Conservation (phyloP, 2,329 filamentous ascomycete genomes). For the Aspergillus awamori region DNA sequence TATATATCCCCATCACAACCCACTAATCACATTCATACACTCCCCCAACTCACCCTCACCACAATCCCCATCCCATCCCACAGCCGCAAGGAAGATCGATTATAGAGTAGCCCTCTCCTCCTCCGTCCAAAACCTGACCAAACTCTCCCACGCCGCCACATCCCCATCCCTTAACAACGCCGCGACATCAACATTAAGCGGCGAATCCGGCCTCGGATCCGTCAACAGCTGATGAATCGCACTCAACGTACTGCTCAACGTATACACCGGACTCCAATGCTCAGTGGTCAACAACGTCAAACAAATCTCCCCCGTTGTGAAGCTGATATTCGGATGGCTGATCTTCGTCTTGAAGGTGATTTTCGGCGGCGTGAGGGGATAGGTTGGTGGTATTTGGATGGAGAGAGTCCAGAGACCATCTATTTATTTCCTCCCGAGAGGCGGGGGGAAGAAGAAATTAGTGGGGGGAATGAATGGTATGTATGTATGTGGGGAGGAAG, state of each 20-base stretch:
- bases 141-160: slow-evolving; percentile 47
- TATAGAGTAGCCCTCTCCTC: slow-evolving; percentile 42
- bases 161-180: slow-evolving; percentile 50
- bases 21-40: neutral
- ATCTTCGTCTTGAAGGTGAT: slow-evolving; percentile 82
- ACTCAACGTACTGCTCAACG: slow-evolving; percentile 57
- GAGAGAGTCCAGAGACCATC: slow-evolving; percentile 80
- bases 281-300: slow-evolving; percentile 75
- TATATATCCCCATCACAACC: neutral
- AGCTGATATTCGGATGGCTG: slow-evolving; percentile 79
- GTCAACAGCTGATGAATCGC: slow-evolving; percentile 52
- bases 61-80: neutral
- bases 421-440: neutral
- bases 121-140: slow-evolving; percentile 51
- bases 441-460: neutral
- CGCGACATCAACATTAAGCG: slow-evolving; percentile 53
- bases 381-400: slow-evolving; percentile 74
- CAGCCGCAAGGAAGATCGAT: neutral
- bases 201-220: slow-evolving; percentile 50
- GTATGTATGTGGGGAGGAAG: neutral
- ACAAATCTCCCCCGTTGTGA: slow-evolving; percentile 84
- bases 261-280: slow-evolving; percentile 86
- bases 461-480: too few species aligned
- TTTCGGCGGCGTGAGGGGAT: slow-evolving; percentile 76
- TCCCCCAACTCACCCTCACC: too few species aligned